Percentiles rank a stretch among this genome's conserved stretches.
These are phyloP conservation scores for Anethum foeniculum DNA, from an alignment of 140 eudicot genomes.

Conservation along the genomic window DNA sequence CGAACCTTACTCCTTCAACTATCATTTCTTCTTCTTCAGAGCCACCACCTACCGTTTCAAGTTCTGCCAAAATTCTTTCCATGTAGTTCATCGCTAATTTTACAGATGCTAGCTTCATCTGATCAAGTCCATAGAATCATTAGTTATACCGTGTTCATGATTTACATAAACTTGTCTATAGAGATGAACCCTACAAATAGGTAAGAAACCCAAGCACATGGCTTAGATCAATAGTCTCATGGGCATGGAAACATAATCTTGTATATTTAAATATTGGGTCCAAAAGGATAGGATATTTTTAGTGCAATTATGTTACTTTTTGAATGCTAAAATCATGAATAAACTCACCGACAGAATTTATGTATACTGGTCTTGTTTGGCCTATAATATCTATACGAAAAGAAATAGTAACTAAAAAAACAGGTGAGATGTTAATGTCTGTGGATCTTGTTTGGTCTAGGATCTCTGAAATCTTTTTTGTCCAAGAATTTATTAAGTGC, in stretches of 20 bases:
- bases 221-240: conserved; percentile 1
- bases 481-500: neutral
- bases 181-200: conserved; percentile 15
- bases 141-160: neutral
- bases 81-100: conserved; percentile 89
- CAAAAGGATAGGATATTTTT: neutral
- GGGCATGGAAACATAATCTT: neutral
- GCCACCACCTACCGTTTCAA: conserved; percentile 63
- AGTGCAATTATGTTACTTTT: neutral
- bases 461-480: conserved; percentile 4
- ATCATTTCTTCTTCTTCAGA: conserved; percentile 92
- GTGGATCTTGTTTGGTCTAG: too few species aligned
- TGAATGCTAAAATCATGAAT: neutral
- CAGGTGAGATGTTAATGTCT: neutral
- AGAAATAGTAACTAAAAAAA: neutral
- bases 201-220: conserved; percentile 7
- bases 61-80: conserved; percentile 81
- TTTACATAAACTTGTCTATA: neutral
- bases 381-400: neutral
- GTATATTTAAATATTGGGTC: neutral
- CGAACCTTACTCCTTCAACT: conserved; percentile 83
- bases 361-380: neutral
- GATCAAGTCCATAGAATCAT: conserved; percentile 12
- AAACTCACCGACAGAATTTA: neutral
- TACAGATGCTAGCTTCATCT: conserved; percentile 93